Conservation (phyloP, 306 rosid species). For the Cercis canadensis region DNA sequence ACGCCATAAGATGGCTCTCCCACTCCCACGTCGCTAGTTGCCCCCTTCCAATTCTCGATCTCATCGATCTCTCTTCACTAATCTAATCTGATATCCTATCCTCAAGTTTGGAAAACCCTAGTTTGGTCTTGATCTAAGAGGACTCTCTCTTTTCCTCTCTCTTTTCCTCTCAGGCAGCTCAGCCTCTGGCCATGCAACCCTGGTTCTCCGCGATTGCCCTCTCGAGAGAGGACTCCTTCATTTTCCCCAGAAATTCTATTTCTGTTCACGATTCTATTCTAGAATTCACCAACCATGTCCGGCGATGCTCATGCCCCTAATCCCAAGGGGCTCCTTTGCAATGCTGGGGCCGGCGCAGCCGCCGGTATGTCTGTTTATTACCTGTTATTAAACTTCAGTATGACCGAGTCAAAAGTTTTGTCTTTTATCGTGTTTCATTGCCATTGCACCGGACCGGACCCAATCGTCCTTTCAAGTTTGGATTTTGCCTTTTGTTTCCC, state of each 20-base stretch:
- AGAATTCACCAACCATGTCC: conserved; percentile 40
- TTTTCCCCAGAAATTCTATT: conserved; percentile 6
- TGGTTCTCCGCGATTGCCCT: conserved; percentile 63
- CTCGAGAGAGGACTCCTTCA: conserved; percentile 65
- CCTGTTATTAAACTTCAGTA: too few relatives aligned
- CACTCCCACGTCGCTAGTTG: background rate
- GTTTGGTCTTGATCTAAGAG: conserved; percentile 20
- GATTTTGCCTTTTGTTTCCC: background rate
- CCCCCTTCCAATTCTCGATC: background rate
- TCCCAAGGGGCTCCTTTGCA: conserved; percentile 63
- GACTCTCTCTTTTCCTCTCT: background rate
- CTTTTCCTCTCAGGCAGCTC: conserved; percentile 28
- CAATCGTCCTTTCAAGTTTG: background rate
- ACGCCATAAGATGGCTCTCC: background rate
- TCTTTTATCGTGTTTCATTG: too few relatives aligned
- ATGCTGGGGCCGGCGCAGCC: conserved; percentile 77
- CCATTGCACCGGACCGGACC: background rate
- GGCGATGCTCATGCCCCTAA: conserved; percentile 51
- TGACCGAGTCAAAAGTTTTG: too few relatives aligned
- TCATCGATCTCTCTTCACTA: background rate
- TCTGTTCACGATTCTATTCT: conserved; percentile 24
- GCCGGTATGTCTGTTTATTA: conserved; percentile 54
- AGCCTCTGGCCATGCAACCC: conserved; percentile 79
- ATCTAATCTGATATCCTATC: conserved; percentile 17
- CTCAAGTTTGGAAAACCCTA: background rate